A percentile compares a stretch with the other conserved stretches of the same genome.
phyloP scores from a whole-genome alignment of 306 rosid genomes.

The Oemleria cerasiformis region DNA sequence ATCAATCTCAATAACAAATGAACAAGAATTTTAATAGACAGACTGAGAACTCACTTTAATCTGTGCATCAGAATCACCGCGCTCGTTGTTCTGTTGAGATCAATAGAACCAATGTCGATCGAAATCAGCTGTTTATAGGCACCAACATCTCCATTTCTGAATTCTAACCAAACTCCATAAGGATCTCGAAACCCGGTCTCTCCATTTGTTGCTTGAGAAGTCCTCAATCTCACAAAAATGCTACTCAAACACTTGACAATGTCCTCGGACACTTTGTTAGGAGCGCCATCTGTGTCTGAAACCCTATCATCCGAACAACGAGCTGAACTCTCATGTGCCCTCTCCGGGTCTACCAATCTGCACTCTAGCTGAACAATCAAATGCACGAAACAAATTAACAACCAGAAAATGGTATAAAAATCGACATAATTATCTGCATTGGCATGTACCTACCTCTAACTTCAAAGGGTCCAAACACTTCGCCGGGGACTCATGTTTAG shows the following conservation, averaged over 20 bases:
- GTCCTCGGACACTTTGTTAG: conserved; percentile 74
- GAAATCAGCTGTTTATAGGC: conserved; percentile 58
- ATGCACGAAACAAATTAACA: conserved; percentile 7
- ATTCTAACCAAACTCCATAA: conserved; percentile 53
- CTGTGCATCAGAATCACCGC: conserved; percentile 61
- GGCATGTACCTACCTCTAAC: conserved; percentile 42
- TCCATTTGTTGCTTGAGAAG: conserved; percentile 32
- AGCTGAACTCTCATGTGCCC: conserved; percentile 45
- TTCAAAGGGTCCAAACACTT: conserved; percentile 46
- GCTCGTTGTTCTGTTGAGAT: conserved; percentile 56
- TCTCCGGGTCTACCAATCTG: conserved; percentile 57
- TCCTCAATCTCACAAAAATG: conserved; percentile 57
- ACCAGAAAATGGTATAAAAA: conserved; percentile 15
- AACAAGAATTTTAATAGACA: neutral
- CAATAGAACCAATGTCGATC: conserved; percentile 58
- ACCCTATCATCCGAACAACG: conserved; percentile 42
- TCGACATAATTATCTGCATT: neutral
- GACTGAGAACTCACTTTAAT: conserved; percentile 56
- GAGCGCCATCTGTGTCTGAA: conserved; percentile 45
- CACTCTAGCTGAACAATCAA: conserved; percentile 50
- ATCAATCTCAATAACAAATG: conserved; percentile 11
- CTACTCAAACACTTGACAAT: conserved; percentile 66
- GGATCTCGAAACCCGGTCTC: conserved; percentile 65
- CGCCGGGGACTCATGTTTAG: conserved; percentile 47
- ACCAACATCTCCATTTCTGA: conserved; percentile 54